phyloP scores from a whole-genome alignment of 2,329 filamentous ascomycete genomes.

The Ophiobolus disseminans region DNA sequence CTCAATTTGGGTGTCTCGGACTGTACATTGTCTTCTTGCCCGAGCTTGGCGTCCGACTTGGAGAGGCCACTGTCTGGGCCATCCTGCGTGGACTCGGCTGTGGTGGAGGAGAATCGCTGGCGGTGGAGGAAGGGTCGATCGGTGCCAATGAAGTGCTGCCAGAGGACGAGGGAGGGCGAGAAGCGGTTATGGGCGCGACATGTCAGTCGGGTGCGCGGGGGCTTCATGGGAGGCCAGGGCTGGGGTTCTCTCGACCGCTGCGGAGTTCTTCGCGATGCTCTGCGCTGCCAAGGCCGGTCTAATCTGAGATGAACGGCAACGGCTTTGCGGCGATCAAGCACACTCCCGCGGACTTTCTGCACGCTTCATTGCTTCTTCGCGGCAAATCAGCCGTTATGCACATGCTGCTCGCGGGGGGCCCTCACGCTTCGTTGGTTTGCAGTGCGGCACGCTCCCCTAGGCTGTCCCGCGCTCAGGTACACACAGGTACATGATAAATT shows the following conservation, averaged over 20 bases:
- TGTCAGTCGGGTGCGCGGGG: slow-evolving; percentile 28
- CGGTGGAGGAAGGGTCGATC: slow-evolving; percentile 14
- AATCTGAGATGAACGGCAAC: slow-evolving; percentile 8
- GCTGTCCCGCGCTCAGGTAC: no score
- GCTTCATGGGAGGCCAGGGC: slow-evolving; percentile 35
- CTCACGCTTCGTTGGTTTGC: neutral
- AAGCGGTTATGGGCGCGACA: slow-evolving; percentile 46
- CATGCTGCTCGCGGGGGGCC: neutral
- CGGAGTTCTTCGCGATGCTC: slow-evolving; percentile 7
- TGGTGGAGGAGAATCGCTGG: slow-evolving; percentile 27
- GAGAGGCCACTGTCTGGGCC: neutral
- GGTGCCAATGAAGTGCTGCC: slow-evolving; percentile 43
- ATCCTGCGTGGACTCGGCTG: slow-evolving; percentile 12
- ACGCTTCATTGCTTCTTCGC: slow-evolving; percentile 8
- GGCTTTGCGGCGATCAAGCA: slow-evolving; percentile 7
- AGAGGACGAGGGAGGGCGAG: slow-evolving; percentile 38
- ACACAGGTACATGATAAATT: no score
- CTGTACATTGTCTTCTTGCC: neutral
- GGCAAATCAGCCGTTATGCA: neutral
- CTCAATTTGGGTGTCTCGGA: no score
- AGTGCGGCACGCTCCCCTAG: no score
- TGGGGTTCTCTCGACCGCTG: neutral
- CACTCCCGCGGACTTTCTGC: slow-evolving; percentile 25
- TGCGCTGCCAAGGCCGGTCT: slow-evolving; percentile 25
- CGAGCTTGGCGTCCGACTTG: neutral